A percentile compares a stretch with the other conserved stretches of the same genome.
These are phyloP conservation scores for Scedosporium apiospermum DNA, from an alignment of 2,329 filamentous ascomycete species.

Conservation along the genomic window DNA sequence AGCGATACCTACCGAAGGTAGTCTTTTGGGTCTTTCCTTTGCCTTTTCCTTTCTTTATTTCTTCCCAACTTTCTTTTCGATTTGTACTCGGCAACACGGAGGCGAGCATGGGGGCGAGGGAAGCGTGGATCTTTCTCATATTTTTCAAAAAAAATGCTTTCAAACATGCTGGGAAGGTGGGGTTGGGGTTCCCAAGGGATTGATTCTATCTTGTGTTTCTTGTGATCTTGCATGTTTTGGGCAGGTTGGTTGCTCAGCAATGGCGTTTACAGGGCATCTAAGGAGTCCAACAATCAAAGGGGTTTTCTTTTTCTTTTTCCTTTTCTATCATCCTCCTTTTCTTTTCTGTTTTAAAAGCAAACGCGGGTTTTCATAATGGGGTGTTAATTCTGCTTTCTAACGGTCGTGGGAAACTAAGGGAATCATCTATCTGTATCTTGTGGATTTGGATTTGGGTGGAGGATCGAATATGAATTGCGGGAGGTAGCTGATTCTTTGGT, in stretches of 20 bases:
- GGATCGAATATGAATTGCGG: too few relatives aligned
- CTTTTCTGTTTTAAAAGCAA: not conserved
- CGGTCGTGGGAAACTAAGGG: not conserved
- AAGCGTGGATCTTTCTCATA: too few relatives aligned
- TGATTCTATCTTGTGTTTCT: slow-evolving; percentile 3
- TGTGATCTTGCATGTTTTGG: not conserved
- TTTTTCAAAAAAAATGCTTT: too few relatives aligned
- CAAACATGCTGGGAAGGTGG: too few relatives aligned
- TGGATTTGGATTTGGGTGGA: too few relatives aligned
- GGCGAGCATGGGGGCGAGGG: not conserved
- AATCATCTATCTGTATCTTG: not conserved
- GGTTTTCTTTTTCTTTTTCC: not conserved
- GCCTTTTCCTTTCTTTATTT: not conserved
- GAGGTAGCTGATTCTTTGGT: too few relatives aligned
- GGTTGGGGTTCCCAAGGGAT: not conserved
- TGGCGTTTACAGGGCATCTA: not conserved
- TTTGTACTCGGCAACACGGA: not conserved
- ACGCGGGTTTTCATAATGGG: not conserved
- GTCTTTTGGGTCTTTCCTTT: not conserved
- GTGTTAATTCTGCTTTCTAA: not conserved
- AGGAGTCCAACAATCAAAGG: not conserved
- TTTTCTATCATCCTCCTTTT: not conserved
- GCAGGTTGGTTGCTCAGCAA: not conserved
- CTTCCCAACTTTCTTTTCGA: not conserved
- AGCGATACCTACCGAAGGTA: not conserved